A percentile compares a stretch with the other conserved stretches of the same genome.
These are phyloP conservation scores for Tulasnella sp. DNA, from an alignment of 768 basidiomycete genomes.

Conservation along the genomic window DNA sequence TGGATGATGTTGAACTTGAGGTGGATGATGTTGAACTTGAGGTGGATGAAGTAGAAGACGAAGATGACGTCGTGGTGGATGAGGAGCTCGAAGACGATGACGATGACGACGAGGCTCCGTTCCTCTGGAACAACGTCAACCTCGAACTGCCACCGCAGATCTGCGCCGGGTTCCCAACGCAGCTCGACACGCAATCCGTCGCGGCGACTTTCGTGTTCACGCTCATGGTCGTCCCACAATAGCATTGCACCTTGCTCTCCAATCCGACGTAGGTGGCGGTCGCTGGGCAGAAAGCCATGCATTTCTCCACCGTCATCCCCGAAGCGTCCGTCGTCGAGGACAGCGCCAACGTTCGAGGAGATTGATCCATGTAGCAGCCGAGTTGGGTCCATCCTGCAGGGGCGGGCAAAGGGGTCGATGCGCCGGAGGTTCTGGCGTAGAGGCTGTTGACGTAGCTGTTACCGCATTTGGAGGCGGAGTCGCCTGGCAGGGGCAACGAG, in stretches of 20 bases:
- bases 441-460: constrained; percentile 6
- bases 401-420: not conserved
- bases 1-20: too few relatives aligned
- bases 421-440: not conserved
- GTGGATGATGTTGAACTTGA: not conserved
- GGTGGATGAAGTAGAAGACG: constrained; percentile 2
- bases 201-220: not conserved
- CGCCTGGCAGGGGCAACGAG: not conserved
- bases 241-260: not conserved
- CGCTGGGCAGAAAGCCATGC: not conserved
- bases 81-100: not conserved
- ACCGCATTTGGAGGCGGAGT: not conserved
- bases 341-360: not conserved
- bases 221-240: not conserved
- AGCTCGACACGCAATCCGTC: constrained; percentile 27
- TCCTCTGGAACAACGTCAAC: constrained; percentile 27
- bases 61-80: constrained; percentile 14
- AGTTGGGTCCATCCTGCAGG: constrained; percentile 8
- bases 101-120: constrained; percentile 10
- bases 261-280: not conserved
- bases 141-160: constrained; percentile 33
- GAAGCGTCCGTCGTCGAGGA: not conserved
- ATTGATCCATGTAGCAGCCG: constrained; percentile 22
- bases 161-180: constrained; percentile 32
- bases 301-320: constrained; percentile 3